A percentile compares a stretch with the other conserved stretches of the same genome.
These are phyloP conservation scores for Chlorella sorokiniana DNA, from an alignment of 139 green algal genomes.

Conservation along the genomic window DNA sequence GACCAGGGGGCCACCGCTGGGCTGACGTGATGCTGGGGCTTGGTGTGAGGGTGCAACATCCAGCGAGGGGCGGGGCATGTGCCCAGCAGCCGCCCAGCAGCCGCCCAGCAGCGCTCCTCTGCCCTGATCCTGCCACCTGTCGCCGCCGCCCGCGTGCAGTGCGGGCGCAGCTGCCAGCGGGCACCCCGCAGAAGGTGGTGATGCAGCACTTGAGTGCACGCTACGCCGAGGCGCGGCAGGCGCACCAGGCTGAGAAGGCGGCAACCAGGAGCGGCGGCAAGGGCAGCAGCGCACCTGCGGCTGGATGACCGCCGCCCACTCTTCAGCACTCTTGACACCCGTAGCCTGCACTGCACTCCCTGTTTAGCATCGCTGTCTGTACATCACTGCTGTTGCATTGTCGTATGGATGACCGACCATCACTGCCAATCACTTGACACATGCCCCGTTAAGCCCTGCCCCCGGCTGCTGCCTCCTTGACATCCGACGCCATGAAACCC, in stretches of 20 bases:
- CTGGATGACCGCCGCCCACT: too few relatives aligned
- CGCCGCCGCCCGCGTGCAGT: neutral
- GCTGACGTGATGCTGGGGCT: too few relatives aligned
- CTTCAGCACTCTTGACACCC: too few relatives aligned
- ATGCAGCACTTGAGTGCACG: constrained; percentile 42
- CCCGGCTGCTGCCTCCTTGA: neutral
- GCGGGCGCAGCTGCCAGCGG: constrained; percentile 24
- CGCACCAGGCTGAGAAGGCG: neutral
- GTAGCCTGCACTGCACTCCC: too few relatives aligned
- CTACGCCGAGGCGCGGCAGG: constrained; percentile 31
- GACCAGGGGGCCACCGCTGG: neutral
- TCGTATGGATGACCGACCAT: too few relatives aligned
- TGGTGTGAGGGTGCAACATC: too few relatives aligned
- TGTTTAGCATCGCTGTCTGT: too few relatives aligned
- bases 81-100: too few relatives aligned
- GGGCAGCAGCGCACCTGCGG: neutral
- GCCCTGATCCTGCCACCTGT: neutral
- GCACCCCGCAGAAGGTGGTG: constrained; percentile 42
- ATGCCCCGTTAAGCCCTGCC: neutral
- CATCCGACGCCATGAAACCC: neutral
- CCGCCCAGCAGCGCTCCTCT: too few relatives aligned
- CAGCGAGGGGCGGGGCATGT: too few relatives aligned
- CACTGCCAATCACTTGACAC: too few relatives aligned
- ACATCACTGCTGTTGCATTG: too few relatives aligned
- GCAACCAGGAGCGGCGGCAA: neutral